These are phyloP conservation scores for Tolypocladium ophioglossoides DNA, from an alignment of 2,329 filamentous ascomycete genomes.

Conservation along the genomic window DNA sequence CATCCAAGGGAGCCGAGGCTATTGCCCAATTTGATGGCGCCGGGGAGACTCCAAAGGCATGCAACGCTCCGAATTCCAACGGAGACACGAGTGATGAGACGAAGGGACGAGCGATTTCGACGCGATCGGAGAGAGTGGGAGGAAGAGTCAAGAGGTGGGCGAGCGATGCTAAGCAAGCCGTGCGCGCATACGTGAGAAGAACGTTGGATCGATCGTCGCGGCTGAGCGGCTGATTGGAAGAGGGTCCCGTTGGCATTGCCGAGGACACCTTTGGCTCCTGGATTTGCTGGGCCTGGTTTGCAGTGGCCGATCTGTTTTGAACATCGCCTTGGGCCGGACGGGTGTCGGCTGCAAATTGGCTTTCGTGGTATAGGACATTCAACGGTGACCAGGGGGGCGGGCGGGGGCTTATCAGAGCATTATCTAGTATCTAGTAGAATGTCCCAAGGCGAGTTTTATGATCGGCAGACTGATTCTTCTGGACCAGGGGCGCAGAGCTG, in stretches of 20 bases:
- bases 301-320: conserved; percentile 1
- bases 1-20: conserved; percentile 5
- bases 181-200: conserved; percentile 21
- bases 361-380: not conserved
- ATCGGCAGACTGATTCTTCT: not conserved
- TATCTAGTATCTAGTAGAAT: not conserved
- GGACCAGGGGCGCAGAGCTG: not conserved
- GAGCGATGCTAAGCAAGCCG: conserved; percentile 18
- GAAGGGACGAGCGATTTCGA: conserved; percentile 4
- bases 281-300: not conserved
- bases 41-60: not conserved
- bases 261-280: not conserved
- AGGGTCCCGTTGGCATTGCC: not conserved
- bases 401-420: not conserved
- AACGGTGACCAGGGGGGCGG: not conserved
- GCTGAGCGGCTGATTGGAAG: conserved; percentile 5
- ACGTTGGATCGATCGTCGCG: conserved; percentile 19
- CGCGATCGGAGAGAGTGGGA: conserved; percentile 10
- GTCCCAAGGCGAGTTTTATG: not conserved
- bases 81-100: not conserved
- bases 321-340: conserved; percentile 2
- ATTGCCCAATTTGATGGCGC: conserved; percentile 3
- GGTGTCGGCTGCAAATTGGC: not conserved
- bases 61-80: not conserved
- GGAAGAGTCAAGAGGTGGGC: conserved; percentile 23